These are phyloP conservation scores for Brassica balearica DNA, from an alignment of 441 rosid genomes.

Conservation along the genomic window DNA sequence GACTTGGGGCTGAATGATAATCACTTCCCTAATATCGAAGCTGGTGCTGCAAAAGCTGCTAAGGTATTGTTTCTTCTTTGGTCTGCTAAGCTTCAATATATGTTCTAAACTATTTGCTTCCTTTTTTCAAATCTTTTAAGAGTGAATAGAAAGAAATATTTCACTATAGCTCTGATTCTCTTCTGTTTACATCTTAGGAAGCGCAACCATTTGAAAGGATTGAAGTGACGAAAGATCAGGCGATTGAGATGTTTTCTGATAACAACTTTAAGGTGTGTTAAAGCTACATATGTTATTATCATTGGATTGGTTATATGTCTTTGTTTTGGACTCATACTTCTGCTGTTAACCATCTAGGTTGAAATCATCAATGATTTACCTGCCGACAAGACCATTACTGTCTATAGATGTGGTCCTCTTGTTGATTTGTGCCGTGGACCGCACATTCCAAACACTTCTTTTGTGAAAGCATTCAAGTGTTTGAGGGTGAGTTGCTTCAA, in stretches of 20 bases:
- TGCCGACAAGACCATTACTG: constrained; percentile 88
- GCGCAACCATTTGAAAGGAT: constrained; percentile 97
- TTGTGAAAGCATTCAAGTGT: constrained; percentile 93
- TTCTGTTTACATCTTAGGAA: constrained; percentile 55
- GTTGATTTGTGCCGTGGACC: constrained; percentile 99
- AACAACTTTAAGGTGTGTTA: constrained; percentile 83
- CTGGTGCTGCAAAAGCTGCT: constrained; percentile 68
- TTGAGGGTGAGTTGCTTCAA: constrained; percentile 67
- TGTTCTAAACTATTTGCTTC: constrained; percentile 17
- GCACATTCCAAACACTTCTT: constrained; percentile 96
- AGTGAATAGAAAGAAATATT: not conserved
- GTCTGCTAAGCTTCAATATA: constrained; percentile 7
- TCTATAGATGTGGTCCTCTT: constrained; percentile 97
- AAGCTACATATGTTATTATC: constrained; percentile 1
- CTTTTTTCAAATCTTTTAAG: not conserved
- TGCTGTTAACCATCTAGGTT: constrained; percentile 54
- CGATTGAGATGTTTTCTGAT: constrained; percentile 88
- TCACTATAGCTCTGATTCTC: not conserved
- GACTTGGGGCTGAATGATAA: constrained; percentile 78
- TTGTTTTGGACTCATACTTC: constrained; percentile 32
- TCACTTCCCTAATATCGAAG: constrained; percentile 66
- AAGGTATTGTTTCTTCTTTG: constrained; percentile 50
- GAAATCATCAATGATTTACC: constrained; percentile 93
- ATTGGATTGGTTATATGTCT: not conserved
- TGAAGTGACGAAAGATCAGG: constrained; percentile 91